Conservation (phyloP, 305 asterid genomes). For the Caryopteris hybrid region DNA sequence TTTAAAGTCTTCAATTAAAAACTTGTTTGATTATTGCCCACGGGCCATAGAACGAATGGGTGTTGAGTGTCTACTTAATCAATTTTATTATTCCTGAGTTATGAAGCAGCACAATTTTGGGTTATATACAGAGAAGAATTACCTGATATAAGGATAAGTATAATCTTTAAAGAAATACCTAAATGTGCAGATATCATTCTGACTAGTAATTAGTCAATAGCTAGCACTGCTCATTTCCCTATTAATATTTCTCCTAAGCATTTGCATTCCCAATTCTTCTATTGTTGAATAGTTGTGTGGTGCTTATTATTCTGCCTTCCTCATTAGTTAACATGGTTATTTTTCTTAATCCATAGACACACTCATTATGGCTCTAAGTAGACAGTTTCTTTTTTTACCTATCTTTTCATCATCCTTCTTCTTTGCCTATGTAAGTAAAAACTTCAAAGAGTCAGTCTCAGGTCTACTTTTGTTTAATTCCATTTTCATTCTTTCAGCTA, state of each 20-base stretch:
- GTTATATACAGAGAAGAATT: not conserved
- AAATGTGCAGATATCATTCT: not conserved
- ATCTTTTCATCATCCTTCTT: not conserved
- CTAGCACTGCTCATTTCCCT: not conserved
- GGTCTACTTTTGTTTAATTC: not conserved
- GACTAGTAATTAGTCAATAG: not conserved
- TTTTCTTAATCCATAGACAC: not conserved
- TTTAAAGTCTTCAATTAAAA: not conserved
- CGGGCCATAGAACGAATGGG: not conserved
- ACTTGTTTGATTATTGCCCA: not conserved
- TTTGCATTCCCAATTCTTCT: not conserved
- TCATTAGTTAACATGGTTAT: too few relatives aligned
- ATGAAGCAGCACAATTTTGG: not conserved
- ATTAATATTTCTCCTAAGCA: not conserved
- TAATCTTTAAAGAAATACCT: not conserved
- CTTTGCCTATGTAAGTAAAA: not conserved
- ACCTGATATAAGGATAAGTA: not conserved
- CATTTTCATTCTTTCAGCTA: slow-evolving; percentile 5
- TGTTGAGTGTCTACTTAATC: not conserved
- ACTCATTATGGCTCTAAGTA: not conserved
- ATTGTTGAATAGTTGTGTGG: not conserved
- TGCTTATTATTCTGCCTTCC: not conserved
- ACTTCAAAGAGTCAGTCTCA: slow-evolving; percentile 2
- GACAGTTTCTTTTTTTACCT: not conserved
- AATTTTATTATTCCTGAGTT: not conserved